These are phyloP conservation scores for Solanum hybrid DNA, from an alignment of 305 asterid species.

Conservation along the genomic window DNA sequence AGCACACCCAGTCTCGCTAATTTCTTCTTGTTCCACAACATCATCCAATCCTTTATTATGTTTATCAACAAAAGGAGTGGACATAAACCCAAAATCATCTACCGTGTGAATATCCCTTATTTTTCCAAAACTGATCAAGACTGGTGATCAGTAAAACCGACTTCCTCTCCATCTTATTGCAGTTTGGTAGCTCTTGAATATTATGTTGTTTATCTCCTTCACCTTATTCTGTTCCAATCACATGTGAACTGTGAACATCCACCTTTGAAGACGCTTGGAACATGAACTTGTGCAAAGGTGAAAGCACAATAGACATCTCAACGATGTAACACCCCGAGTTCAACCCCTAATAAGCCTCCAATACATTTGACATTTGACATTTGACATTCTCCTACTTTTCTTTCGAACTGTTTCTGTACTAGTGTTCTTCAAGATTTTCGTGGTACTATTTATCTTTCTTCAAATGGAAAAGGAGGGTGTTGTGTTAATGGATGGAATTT, in stretches of 20 bases:
- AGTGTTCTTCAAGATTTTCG: neutral
- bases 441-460: neutral
- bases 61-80: too few species aligned
- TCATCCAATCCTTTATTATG: too few species aligned
- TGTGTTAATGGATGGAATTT: neutral
- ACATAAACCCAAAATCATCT: too few species aligned
- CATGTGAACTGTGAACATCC: neutral
- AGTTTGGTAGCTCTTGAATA: neutral
- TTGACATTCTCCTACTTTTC: neutral
- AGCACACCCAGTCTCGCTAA: neutral
- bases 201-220: neutral
- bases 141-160: neutral
- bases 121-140: too few species aligned
- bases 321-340: neutral
- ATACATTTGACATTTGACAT: neutral
- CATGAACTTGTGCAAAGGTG: neutral
- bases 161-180: neutral
- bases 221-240: neutral
- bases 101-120: too few species aligned
- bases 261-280: neutral
- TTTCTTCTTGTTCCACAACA: too few species aligned
- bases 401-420: neutral
- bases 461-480: neutral
- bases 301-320: neutral
- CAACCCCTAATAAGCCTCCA: neutral